phyloP scores from a whole-genome alignment of 1,139 yeast species.

The Candida sp. region DNA sequence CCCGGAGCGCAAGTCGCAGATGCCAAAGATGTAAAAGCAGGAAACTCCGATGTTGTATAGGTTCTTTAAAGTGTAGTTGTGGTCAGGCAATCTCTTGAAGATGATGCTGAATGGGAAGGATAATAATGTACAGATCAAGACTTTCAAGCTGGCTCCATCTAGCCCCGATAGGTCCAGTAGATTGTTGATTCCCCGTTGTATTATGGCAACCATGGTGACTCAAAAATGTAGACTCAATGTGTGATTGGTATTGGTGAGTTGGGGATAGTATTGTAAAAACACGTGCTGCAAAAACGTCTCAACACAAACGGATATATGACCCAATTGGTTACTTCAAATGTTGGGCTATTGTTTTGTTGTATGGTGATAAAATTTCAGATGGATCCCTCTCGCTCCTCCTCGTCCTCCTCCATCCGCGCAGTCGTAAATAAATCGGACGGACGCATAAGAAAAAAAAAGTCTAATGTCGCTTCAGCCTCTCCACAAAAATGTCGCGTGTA shows the following conservation, averaged over 20 bases:
- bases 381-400: too few relatives aligned
- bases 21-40: conserved; percentile 75
- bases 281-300: background rate
- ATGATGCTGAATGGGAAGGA: conserved; percentile 89
- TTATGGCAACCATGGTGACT: conserved; percentile 18
- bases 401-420: too few relatives aligned
- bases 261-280: too few relatives aligned
- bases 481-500: background rate
- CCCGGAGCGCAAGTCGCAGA: conserved; percentile 72
- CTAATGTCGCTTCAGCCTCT: background rate
- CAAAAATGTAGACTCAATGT: background rate
- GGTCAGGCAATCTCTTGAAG: conserved; percentile 83
- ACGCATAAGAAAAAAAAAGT: background rate
- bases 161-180: conserved; percentile 61
- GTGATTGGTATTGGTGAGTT: too few relatives aligned
- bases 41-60: conserved; percentile 63
- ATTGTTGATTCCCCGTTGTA: conserved; percentile 35
- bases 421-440: background rate
- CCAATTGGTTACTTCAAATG: background rate
- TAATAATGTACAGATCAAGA: conserved; percentile 73
- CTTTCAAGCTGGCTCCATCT: conserved; percentile 75
- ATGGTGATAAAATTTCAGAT: too few relatives aligned
- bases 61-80: conserved; percentile 63
- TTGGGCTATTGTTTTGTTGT: background rate
- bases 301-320: background rate